Evolutionary conservation across 2,329 filamentous ascomycete species (phyloP), one percentile per base, ranked within the genome.

Genomic region (Monosporascus sp.): DNA sequence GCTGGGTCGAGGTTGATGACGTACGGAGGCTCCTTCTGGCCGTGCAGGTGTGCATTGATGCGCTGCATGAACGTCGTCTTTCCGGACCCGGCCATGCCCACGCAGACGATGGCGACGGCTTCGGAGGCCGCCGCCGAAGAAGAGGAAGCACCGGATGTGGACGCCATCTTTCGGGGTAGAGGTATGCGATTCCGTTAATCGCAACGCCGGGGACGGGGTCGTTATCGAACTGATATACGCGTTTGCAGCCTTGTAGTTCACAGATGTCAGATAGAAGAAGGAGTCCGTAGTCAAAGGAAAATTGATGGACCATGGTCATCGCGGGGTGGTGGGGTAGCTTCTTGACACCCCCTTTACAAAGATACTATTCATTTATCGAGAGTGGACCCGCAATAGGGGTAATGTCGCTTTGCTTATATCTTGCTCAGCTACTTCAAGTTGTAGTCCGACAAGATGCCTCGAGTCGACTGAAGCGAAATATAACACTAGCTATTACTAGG

Each of bases 31-130:
- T 86, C 82, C 54, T 87, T 84, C 65, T 92, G 82, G 5, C 81
- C 81, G 68, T 97, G 93, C 3, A 99, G 85, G 69, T 99, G 82
- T 1, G 93, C 88, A 71, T 97, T 97, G 66, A 99, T 94, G 65
- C 94, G 86, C 70, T 97, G 93, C 93, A 99, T 97, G 69, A 99
- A 99, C 0, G 95, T 99, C n/a, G 94, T 99, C 78, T 99, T 99
- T 66, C 94, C 94, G 17, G 91, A 96, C 64, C 94, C 93, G 65
- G 94, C 94, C 93, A 97, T 97, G 78, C 94, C 94, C 48, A 99
- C 86, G 72, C 92, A 97, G 65, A 97, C 91, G 55, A 99, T 86
- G 57, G 89, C 84, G 46, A 67, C 65, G 9, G 65, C 48, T 26
- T 24, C 44, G n/a, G 51, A n/a, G 14, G 51, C 45, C n/a, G 51